Evolutionary conservation across 768 basidiomycete species (phyloP), one percentile per base, ranked within the genome.

Genomic region (Polyporus arcularius): DNA sequence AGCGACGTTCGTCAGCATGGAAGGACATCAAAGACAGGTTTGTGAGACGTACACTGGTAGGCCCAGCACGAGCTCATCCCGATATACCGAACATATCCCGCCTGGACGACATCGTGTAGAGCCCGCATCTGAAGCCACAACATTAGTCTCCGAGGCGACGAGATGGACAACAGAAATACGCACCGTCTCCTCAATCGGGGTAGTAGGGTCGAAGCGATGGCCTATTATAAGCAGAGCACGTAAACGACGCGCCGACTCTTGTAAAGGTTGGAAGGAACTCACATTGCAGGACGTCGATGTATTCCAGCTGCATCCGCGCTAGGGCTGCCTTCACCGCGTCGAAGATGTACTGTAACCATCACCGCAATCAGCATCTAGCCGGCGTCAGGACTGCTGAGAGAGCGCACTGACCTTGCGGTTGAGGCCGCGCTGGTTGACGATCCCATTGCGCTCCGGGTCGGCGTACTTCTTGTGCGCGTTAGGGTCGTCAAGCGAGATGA

Each of bases 231-330:
- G 11, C 35, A 6, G 35, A 35, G 35, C 7, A 7, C 35, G 11
- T 7, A 7, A 35, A 35, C 6, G 5, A 43, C 5, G 42, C 10
- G 35, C 35, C 50, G n/a, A 28, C 60, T 18, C 55, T 45, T 42
- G 18, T 12, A 2, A 30, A 26, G 21, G 21, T 26, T 28, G 4
- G n/a, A 10, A 4, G 26, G 21, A 4, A 50, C 74, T 49, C 57
- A 77, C 81, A 80, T 69, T 82, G 85, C 32, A 86, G 72, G 5
- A 87, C 64, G 65, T 88, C 86, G 54, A 87, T 79, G 57, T 86
- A 83, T 53, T 86, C 84, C 52, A 73, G 69, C 57, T 78, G 75
- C 32, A 81, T 74, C 30, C 80, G 74, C 38, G 74, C 70, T 46
- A 81, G 61, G 53, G 76, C 77, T 52, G 73, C 68, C 64, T 79